phyloP scores from a whole-genome alignment of 2,329 filamentous ascomycete species.

The Botryotinia convoluta region DNA sequence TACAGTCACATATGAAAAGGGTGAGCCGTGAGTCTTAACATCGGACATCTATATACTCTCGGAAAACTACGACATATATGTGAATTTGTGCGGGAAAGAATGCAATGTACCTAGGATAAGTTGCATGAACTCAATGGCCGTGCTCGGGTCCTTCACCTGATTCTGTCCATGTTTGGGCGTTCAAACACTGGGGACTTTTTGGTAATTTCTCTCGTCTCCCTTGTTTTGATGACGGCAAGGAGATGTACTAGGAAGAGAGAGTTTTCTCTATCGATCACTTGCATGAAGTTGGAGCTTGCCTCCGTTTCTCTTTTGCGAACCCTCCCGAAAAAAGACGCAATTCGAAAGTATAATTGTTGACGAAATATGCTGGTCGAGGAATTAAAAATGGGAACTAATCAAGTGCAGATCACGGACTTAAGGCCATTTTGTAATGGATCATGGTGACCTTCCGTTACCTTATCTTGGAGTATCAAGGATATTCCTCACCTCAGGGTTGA shows the following conservation, averaged over 20 bases:
- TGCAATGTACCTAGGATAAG: conserved; percentile 12
- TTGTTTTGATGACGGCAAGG: conserved; percentile 4
- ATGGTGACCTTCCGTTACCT: conserved; percentile 9
- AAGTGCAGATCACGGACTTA: conserved; percentile 15
- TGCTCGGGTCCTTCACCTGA: conserved; percentile 10
- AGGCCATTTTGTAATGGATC: conserved; percentile 11
- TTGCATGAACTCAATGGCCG: conserved; percentile 20
- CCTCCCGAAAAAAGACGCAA: conserved; percentile 6
- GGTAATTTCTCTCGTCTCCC: conserved; percentile 1
- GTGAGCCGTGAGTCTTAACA: neutral
- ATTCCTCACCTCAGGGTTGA: conserved; percentile 12
- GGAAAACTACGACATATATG: neutral
- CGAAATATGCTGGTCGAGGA: conserved; percentile 9
- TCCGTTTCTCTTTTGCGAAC: conserved; percentile 9
- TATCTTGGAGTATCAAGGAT: conserved; percentile 22
- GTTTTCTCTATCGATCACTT: conserved; percentile 18
- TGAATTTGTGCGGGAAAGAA: neutral
- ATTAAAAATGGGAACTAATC: neutral
- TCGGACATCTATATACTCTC: neutral
- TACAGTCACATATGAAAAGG: neutral
- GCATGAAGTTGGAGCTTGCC: conserved; percentile 12
- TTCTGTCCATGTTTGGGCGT: neutral
- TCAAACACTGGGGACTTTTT: neutral
- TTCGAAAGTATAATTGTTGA: conserved; percentile 12
- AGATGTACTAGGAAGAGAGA: neutral